phyloP scores from a whole-genome alignment of 2,329 filamentous ascomycete species.

The Penicillium sp. region DNA sequence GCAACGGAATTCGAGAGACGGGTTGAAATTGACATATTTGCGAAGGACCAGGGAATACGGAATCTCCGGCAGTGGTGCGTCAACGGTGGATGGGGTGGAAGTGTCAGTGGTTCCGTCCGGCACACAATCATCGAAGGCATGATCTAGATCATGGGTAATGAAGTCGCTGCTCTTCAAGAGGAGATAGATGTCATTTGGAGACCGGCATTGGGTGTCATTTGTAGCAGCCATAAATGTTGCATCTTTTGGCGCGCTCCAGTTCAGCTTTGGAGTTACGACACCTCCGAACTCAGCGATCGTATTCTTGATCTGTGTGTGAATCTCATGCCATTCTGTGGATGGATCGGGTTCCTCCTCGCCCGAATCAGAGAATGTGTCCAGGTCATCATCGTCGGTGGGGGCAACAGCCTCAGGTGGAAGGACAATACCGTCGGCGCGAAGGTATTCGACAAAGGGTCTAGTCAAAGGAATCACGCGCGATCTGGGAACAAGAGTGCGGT shows the following conservation, averaged over 20 bases:
- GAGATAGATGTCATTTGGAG: conserved; percentile 86
- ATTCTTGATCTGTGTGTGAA: conserved; percentile 71
- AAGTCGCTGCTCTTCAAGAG: conserved; percentile 94
- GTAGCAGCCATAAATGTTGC: conserved; percentile 83
- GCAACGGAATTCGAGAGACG: conserved; percentile 88
- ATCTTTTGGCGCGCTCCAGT: conserved; percentile 96
- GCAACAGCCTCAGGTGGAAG: conserved; percentile 54
- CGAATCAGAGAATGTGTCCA: conserved; percentile 50
- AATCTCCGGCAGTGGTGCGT: conserved; percentile 46
- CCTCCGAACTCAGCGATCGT: conserved; percentile 80
- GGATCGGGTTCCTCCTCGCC: conserved; percentile 57
- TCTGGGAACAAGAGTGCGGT: conserved; percentile 76
- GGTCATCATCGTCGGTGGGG: conserved; percentile 44
- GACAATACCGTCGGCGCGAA: conserved; percentile 88
- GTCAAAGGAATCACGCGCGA: conserved; percentile 78
- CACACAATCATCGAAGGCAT: conserved; percentile 77
- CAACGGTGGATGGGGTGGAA: conserved; percentile 3
- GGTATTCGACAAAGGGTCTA: conserved; percentile 72
- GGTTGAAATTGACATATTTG: conserved; percentile 83
- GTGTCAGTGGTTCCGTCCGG: conserved; percentile 32
- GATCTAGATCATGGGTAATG: conserved; percentile 86
- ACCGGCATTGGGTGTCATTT: conserved; percentile 88
- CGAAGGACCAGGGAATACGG: conserved; percentile 78
- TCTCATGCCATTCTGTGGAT: conserved; percentile 59
- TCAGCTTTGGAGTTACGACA: conserved; percentile 84